Percentiles rank a stretch among this genome's conserved stretches.
Evolutionary conservation across 768 basidiomycete species (phyloP).

Genomic region (Austroboletus festivus): DNA sequence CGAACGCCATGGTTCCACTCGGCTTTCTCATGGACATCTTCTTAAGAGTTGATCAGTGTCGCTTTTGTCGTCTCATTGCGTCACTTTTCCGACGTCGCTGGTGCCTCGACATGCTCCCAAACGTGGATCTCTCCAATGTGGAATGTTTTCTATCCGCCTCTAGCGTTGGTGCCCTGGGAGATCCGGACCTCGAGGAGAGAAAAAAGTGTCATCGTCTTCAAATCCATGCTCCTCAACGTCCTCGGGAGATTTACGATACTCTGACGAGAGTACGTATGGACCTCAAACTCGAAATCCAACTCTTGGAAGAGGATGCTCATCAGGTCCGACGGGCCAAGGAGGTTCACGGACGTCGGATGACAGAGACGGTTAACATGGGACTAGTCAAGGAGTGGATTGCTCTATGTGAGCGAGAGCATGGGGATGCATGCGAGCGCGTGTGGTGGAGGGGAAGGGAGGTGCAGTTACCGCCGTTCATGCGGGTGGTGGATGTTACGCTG

Average conservation of each 20-base stretch:
- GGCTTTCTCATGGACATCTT: background rate
- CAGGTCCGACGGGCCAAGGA: background rate
- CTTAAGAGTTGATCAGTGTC: background rate
- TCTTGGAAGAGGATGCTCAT: background rate
- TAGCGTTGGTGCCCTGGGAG: background rate
- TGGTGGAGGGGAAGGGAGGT: slow-evolving; percentile 8
- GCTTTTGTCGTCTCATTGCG: background rate
- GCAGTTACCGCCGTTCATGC: slow-evolving; percentile 7
- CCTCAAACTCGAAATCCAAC: background rate
- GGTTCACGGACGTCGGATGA: background rate
- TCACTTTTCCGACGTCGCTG: background rate
- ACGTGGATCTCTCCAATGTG: background rate
- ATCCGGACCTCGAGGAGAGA: background rate
- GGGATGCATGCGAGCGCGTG: background rate
- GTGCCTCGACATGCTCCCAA: background rate
- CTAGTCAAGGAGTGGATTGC: background rate
- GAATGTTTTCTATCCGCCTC: background rate
- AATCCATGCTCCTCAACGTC: background rate
- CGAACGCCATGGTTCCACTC: background rate
- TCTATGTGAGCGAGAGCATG: background rate
- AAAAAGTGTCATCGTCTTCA: background rate
- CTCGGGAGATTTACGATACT: background rate
- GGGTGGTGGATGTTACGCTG: slow-evolving; percentile 13
- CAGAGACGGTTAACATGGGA: background rate
- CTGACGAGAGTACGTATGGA: background rate